A percentile compares a stretch with the other conserved stretches of the same genome.
phyloP scores from a whole-genome alignment of 129 eudicot species.

The Centrapalus pauciflorus region DNA sequence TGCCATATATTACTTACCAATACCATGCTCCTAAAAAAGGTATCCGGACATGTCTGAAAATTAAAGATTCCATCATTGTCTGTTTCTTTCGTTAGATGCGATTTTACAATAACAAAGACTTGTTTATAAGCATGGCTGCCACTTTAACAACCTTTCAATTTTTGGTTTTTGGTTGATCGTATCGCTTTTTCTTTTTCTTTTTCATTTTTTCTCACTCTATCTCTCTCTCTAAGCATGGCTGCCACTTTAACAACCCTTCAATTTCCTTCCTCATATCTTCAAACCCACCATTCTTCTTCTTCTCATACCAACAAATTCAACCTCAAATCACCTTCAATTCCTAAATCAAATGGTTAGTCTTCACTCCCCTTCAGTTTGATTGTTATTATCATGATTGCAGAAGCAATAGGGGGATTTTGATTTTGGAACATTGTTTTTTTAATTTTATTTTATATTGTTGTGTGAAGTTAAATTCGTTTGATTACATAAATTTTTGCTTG shows the following conservation, averaged over 20 bases:
- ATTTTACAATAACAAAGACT: background rate
- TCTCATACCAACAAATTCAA: conserved; percentile 23
- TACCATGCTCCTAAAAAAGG: too few species aligned
- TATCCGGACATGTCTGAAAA: background rate
- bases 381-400: background rate
- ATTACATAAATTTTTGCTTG: background rate
- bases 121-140: background rate
- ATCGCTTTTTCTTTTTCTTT: conserved; percentile 15
- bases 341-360: conserved; percentile 16
- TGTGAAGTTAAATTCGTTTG: background rate
- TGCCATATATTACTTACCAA: too few species aligned
- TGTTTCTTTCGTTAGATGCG: background rate
- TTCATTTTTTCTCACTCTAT: background rate
- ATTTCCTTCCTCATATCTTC: conserved; percentile 29
- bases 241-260: conserved; percentile 36
- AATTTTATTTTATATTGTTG: too few species aligned
- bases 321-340: conserved; percentile 6
- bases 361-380: background rate
- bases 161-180: too few species aligned
- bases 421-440: background rate
- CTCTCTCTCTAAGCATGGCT: conserved; percentile 3
- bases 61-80: conserved; percentile 15
- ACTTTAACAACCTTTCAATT: too few species aligned
- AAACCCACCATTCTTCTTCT: conserved; percentile 21
- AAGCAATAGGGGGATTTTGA: background rate